Evolutionary conservation across 441 rosid species (phyloP), one percentile per base, ranked within the genome.

Genomic region (Gossypium trilobum): DNA sequence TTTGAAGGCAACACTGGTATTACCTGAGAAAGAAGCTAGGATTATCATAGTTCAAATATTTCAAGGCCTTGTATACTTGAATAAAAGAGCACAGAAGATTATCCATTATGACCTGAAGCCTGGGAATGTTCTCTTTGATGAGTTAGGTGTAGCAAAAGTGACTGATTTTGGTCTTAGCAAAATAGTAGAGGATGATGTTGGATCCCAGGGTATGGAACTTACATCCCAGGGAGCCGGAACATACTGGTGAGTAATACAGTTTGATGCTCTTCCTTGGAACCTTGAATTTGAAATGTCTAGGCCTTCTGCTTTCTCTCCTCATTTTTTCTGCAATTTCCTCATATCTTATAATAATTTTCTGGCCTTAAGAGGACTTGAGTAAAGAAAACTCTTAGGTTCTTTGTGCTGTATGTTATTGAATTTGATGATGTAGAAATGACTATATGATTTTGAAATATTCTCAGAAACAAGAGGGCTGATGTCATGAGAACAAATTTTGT

Each of bases 211-310:
- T 57, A 95, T 92, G 99, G 98, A 95, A 78, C 96, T 95, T 76
- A 95, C 99, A 44, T 95, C 99, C 75, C 98, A 92, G 79, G 99
- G 98, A 76, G 99, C 99, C 73, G 99, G 99, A 81, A 95, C 99
- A 48, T 92, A 95, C 79, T 95, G 99, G 99, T 92, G 74, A 86
- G 89, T 82, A 31, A 70, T 33, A 13, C 63, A 8, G 31, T 33
- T 54, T 36, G 7, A 13, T 17, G 17, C 20, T 9, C 50, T 52
- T 68, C 23, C 58, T 29, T 29, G 50, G 16, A 20, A 31, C 36
- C 36, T 31, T 31, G 36, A 31, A 4, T 31, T 31, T 31, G 36
- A 31, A 23, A 5, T 46, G 55, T 46, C 20, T 13, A 23, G 19
- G 20, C 6, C 22, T 66, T 42, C 69, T 66, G 36, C 33, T 44